Evolutionary conservation across 2,329 filamentous ascomycete species (phyloP).

Genomic region (Didymella sp.): DNA sequence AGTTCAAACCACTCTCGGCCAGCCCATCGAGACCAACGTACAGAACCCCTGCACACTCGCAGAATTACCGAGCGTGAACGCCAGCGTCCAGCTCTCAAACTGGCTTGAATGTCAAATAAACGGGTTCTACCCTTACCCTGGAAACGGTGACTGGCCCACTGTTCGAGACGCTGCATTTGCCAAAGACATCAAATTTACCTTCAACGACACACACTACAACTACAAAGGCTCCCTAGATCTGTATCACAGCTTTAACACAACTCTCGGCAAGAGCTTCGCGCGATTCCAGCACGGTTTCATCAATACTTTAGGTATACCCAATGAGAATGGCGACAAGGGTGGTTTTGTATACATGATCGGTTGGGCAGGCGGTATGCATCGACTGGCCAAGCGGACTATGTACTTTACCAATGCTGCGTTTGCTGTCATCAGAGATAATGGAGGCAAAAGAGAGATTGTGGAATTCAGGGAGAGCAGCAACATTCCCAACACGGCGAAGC

Average conservation of each 20-base stretch:
- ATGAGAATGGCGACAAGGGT: constrained; percentile 40
- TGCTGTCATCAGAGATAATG: constrained; percentile 35
- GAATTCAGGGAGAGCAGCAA: constrained; percentile 45
- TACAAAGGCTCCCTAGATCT: constrained; percentile 37
- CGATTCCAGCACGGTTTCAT: constrained; percentile 43
- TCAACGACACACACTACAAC: constrained; percentile 44
- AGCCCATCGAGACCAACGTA: background rate
- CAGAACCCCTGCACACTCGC: constrained; percentile 35
- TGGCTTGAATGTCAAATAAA: constrained; percentile 46
- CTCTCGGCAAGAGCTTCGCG: constrained; percentile 35
- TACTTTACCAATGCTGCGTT: constrained; percentile 44
- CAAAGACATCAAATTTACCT: constrained; percentile 38
- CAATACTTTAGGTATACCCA: constrained; percentile 38
- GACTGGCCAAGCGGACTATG: constrained; percentile 28
- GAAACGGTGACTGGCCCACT: constrained; percentile 38
- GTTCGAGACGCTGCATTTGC: constrained; percentile 36
- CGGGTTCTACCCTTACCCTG: constrained; percentile 44
- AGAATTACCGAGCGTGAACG: constrained; percentile 32
- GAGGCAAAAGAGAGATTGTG: constrained; percentile 36
- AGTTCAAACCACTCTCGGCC: background rate
- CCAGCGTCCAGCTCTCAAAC: constrained; percentile 38
- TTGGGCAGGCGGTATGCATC: constrained; percentile 42
- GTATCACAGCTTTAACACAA: constrained; percentile 40
- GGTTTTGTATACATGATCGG: constrained; percentile 45
- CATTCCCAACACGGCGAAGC: constrained; percentile 37